A percentile compares a stretch with the other conserved stretches of the same genome.
Conservation (phyloP, 2,329 filamentous ascomycete species). For the Aaosphaeria pasadenensis region DNA sequence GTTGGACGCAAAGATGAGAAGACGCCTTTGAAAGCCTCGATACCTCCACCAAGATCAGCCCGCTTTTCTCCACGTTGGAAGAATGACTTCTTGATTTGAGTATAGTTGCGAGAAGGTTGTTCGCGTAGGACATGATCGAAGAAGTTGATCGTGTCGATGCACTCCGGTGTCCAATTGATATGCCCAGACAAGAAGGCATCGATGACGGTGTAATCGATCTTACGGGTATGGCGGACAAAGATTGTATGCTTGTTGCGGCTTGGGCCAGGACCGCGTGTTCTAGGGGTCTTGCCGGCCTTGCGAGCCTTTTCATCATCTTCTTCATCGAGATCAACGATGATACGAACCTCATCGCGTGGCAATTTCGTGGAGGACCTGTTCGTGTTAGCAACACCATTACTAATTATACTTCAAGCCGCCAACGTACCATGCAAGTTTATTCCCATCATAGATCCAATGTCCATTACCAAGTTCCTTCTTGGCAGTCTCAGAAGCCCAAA, state of each 20-base stretch:
- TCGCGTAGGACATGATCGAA: slow-evolving; percentile 86
- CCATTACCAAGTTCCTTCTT: slow-evolving; percentile 41
- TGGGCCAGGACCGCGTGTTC: not conserved
- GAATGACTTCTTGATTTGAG: slow-evolving; percentile 78
- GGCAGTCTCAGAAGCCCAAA: slow-evolving; percentile 67
- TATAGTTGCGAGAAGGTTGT: slow-evolving; percentile 64
- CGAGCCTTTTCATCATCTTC: slow-evolving; percentile 38
- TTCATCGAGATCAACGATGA: slow-evolving; percentile 70
- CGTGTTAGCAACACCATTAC: not conserved
- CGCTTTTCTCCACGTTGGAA: slow-evolving; percentile 58
- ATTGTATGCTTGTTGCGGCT: slow-evolving; percentile 56
- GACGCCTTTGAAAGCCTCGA: slow-evolving; percentile 83
- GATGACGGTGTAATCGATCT: slow-evolving; percentile 66
- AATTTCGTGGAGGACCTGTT: slow-evolving; percentile 24
- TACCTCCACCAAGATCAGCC: slow-evolving; percentile 57
- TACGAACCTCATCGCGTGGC: slow-evolving; percentile 26
- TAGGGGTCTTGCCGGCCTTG: not conserved
- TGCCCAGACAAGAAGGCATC: slow-evolving; percentile 62
- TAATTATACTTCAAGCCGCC: not conserved
- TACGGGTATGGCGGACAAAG: slow-evolving; percentile 62
- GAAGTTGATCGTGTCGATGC: slow-evolving; percentile 83
- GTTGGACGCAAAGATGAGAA: slow-evolving; percentile 82
- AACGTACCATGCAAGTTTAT: slow-evolving; percentile 78
- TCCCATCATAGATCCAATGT: slow-evolving; percentile 76
- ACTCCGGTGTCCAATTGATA: slow-evolving; percentile 49